Conservation (phyloP, 495 filamentous ascomycete genomes). For the Penicillium goetzii region DNA sequence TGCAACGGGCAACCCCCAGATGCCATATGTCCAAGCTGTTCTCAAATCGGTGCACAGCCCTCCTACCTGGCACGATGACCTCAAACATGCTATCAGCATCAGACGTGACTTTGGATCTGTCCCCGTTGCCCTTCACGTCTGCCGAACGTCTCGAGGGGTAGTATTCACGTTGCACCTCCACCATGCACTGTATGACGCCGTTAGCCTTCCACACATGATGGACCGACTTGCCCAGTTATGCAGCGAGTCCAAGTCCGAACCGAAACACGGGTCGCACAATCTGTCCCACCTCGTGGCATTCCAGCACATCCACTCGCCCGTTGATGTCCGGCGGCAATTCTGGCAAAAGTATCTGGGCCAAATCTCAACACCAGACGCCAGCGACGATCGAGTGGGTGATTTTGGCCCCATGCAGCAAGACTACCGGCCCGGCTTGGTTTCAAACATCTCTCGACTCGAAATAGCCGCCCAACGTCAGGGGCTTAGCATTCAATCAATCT, state of each 20-base stretch:
- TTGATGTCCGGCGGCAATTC: constrained; percentile 33
- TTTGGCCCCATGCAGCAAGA: constrained; percentile 31
- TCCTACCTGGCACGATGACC: constrained; percentile 32
- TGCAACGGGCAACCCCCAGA: constrained; percentile 16
- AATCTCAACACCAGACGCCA: constrained; percentile 12
- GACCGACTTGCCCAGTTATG: constrained; percentile 29
- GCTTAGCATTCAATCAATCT: constrained; percentile 40
- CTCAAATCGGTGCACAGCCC: constrained; percentile 27
- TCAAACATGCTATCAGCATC: constrained; percentile 15
- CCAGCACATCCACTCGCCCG: constrained; percentile 34
- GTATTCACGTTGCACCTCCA: constrained; percentile 39
- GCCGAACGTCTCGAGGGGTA: constrained; percentile 25
- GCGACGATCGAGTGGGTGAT: constrained; percentile 5
- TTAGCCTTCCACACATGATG: constrained; percentile 37
- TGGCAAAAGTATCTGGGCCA: constrained; percentile 38
- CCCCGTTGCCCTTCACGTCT: constrained; percentile 35
- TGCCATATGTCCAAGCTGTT: constrained; percentile 35
- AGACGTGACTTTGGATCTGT: constrained; percentile 21
- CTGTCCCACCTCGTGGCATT: constrained; percentile 37
- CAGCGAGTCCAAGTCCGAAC: constrained; percentile 9
- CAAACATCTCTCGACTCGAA: constrained; percentile 34
- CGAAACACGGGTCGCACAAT: constrained; percentile 13
- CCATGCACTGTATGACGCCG: constrained; percentile 44
- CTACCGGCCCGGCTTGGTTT: constrained; percentile 37
- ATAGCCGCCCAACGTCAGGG: constrained; percentile 32